A percentile compares a stretch with the other conserved stretches of the same genome.
Conservation (phyloP, 2,329 filamentous ascomycete genomes). For the Colletotrichum karsti region DNA sequence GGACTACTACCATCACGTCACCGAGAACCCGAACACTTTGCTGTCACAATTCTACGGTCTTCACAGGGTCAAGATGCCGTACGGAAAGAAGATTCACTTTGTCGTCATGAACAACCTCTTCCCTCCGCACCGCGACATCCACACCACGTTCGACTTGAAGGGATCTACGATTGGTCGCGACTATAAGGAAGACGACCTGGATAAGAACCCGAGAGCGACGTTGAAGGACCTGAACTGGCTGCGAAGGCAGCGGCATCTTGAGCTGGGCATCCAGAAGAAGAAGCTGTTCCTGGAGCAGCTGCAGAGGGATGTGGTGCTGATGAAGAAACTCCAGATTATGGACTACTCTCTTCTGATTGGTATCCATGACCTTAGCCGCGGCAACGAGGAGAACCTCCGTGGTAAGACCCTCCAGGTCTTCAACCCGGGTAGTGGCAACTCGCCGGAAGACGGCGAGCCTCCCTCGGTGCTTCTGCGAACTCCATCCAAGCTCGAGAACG, state of each 20-base stretch:
- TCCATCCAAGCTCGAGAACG: slow-evolving; percentile 91
- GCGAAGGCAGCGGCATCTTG: slow-evolving; percentile 82
- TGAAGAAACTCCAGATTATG: slow-evolving; percentile 95
- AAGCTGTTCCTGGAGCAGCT: slow-evolving; percentile 89
- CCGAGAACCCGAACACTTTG: slow-evolving; percentile 93
- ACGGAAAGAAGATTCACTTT: slow-evolving; percentile 98
- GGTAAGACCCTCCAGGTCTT: slow-evolving; percentile 93
- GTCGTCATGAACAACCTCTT: slow-evolving; percentile 99
- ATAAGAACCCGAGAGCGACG: slow-evolving; percentile 89
- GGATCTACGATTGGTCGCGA: slow-evolving; percentile 95
- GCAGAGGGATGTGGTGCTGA: slow-evolving; percentile 82
- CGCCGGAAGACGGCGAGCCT: slow-evolving; percentile 66
- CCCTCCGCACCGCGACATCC: slow-evolving; percentile 95
- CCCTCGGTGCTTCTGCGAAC: slow-evolving; percentile 81
- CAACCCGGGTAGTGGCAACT: slow-evolving; percentile 79
- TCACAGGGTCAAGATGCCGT: slow-evolving; percentile 97
- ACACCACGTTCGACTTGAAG: slow-evolving; percentile 96
- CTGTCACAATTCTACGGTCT: slow-evolving; percentile 98
- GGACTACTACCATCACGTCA: slow-evolving; percentile 94
- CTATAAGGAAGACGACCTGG: slow-evolving; percentile 87
- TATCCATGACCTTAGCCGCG: slow-evolving; percentile 88
- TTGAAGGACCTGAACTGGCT: slow-evolving; percentile 98
- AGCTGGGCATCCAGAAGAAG: slow-evolving; percentile 90
- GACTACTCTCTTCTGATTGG: slow-evolving; percentile 96
- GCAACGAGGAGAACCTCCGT: slow-evolving; percentile 93